Base-by-base conservation (phyloP, 2,329 filamentous ascomycete genomes). In the Colletotrichum kahawae region DNA sequence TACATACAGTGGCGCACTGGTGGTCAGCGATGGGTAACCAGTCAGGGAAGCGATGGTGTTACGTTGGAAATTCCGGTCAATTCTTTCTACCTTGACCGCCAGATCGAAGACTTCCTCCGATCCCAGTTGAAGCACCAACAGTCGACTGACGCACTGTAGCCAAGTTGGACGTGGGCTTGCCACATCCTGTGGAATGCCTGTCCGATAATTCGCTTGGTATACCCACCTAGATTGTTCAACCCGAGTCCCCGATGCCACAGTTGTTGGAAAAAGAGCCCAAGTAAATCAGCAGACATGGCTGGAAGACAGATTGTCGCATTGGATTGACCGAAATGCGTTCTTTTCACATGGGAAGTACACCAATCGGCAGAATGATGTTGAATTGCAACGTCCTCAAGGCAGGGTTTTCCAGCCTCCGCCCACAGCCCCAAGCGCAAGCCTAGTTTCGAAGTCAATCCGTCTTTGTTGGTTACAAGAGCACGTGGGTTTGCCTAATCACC, bases 261-360 rank as follows among this genome's bases (percentile, higher is more conserved):
- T 33, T 68, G 66, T 33, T 57, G 21, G 14, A 27, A 29, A 33
- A 12, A 31, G 21, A 66, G 14, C 31, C 54, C 21, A 62, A 43
- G 18, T 31, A 21, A 27, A 16, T 29, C 57, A 59, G 56, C 54
- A 56, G 48, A 63, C 48, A 27, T 29, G 60, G 38, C 59, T 66
- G 18, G 21, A 27, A 13, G 13, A 57, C 16, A 54, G 34, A 9
- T 27, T 27, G 31, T 54, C 12, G 16, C 57, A 33, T 48, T 14
- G 18, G 7, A 27, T 66, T 36, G 33, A 54, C 12, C 62, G n/a
- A 62, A 60, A 51, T 63, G 27, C 59, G n/a, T 70, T 56, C 67
- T 69, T 54, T 48, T 69, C 64, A 76, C 74, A 71, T 74, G 74
- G 69, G 29, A 57, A 68, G 36, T 51, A 62, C 6, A 59, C 48